Evolutionary conservation across 139 green algal genomes (phyloP).

Genomic region (Picochlorum sp.): DNA sequence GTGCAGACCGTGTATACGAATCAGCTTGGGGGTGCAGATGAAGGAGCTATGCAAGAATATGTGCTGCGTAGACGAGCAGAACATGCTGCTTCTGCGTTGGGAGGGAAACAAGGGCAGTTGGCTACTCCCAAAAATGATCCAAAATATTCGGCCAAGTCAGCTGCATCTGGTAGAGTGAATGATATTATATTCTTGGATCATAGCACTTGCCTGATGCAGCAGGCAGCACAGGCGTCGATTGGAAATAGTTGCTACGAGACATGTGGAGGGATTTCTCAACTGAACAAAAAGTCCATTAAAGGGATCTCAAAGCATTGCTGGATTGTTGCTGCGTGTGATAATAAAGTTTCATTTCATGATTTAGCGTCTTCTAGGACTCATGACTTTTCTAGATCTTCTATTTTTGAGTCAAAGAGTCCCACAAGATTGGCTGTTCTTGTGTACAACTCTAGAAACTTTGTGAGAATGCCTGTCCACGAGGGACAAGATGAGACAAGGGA

Average conservation of each 20-base stretch:
- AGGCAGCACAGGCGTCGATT: constrained; percentile 23
- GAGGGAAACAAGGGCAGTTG: constrained; percentile 6
- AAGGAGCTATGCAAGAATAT: constrained; percentile 35
- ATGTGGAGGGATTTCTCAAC: constrained; percentile 12
- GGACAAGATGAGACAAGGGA: neutral
- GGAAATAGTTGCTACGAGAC: constrained; percentile 20
- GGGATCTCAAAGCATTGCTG: constrained; percentile 25
- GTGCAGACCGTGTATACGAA: constrained; percentile 33
- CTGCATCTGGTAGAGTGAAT: constrained; percentile 28
- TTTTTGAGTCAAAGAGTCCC: constrained; percentile 33
- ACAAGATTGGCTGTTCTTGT: constrained; percentile 32
- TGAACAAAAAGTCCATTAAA: constrained; percentile 20
- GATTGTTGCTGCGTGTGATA: constrained; percentile 46
- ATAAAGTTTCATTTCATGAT: constrained; percentile 48
- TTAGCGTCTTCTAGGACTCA: constrained; percentile 9
- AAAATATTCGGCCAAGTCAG: constrained; percentile 9
- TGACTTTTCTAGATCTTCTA: constrained; percentile 29
- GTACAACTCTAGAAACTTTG: constrained; percentile 13
- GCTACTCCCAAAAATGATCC: neutral
- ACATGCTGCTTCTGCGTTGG: constrained; percentile 21
- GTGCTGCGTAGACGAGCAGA: constrained; percentile 36
- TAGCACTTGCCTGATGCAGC: constrained; percentile 41
- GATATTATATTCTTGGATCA: constrained; percentile 45
- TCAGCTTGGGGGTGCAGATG: constrained; percentile 28
- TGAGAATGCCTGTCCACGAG: neutral